A percentile compares a stretch with the other conserved stretches of the same genome.
Evolutionary conservation across 768 basidiomycete species (phyloP).

Genomic region (Asterophora parasitica): DNA sequence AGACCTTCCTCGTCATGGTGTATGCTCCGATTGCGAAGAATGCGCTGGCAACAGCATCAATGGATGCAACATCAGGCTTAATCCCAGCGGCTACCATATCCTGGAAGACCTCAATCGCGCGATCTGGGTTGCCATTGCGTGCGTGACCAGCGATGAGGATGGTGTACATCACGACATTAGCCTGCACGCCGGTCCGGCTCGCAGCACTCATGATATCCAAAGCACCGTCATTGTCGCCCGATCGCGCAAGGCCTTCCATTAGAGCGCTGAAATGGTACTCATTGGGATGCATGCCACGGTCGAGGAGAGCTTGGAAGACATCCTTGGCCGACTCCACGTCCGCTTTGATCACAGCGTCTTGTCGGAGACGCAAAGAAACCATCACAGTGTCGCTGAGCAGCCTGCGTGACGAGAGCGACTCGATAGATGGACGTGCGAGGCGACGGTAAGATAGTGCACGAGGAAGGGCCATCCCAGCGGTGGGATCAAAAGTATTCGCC

Average conservation of each 20-base stretch:
- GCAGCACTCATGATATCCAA: constrained; percentile 51
- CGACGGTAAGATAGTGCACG: constrained; percentile 24
- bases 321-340: constrained; percentile 49
- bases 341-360: constrained; percentile 49
- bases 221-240: constrained; percentile 58
- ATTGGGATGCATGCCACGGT: constrained; percentile 67
- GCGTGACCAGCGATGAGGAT: constrained; percentile 71
- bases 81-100: constrained; percentile 60
- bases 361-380: constrained; percentile 57
- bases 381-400: constrained; percentile 54
- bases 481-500: constrained; percentile 41
- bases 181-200: constrained; percentile 41
- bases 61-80: constrained; percentile 62
- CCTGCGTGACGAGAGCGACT: constrained; percentile 41
- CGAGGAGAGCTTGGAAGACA: constrained; percentile 55
- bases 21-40: constrained; percentile 56
- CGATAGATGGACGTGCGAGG: constrained; percentile 36
- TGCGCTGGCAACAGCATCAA: constrained; percentile 68
- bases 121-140: constrained; percentile 48
- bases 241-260: constrained; percentile 65
- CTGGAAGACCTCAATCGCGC: constrained; percentile 52
- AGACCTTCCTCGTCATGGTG: constrained; percentile 43
- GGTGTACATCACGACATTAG: constrained; percentile 70
- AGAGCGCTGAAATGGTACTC: constrained; percentile 69
- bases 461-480: constrained; percentile 39